These are phyloP conservation scores for Geotrichum fermentans DNA, from an alignment of 1,139 yeast species.

Conservation along the genomic window DNA sequence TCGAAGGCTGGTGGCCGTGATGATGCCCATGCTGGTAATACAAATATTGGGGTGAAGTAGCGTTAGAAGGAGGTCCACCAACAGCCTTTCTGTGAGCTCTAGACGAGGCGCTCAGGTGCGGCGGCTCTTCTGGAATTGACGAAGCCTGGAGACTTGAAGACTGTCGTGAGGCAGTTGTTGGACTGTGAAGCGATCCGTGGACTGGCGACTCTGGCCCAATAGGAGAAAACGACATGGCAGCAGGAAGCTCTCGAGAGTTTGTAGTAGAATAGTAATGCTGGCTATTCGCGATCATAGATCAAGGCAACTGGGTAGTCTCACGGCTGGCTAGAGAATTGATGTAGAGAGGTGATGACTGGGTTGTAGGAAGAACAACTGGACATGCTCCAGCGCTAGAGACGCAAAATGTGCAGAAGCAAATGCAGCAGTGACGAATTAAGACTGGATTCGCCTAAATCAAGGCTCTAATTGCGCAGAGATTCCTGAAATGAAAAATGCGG, in stretches of 20 bases:
- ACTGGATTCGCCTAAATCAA: too few species aligned
- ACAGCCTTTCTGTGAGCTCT: not conserved
- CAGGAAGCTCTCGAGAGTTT: not conserved
- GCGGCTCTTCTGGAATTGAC: slow-evolving; percentile 10
- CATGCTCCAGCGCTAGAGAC: not conserved
- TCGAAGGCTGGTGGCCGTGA: not conserved
- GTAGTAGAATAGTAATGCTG: not conserved
- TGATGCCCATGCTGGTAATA: slow-evolving; percentile 2
- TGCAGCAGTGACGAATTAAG: too few species aligned
- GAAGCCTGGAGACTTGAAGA: slow-evolving; percentile 7
- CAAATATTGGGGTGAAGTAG: not conserved
- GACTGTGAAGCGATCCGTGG: slow-evolving; percentile 1
- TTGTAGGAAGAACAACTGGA: not conserved
- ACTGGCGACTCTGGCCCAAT: slow-evolving; percentile 9
- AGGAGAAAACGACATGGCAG: slow-evolving; percentile 10
- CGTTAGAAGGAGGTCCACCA: slow-evolving; percentile 2
- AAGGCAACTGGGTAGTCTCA: not conserved
- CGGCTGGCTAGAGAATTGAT: too few species aligned
- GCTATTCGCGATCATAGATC: not conserved
- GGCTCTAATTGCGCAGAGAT: too few species aligned
- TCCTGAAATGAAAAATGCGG: too few species aligned
- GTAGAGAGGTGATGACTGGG: not conserved
- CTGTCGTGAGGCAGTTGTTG: not conserved
- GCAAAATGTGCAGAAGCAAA: too few species aligned
- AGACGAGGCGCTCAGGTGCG: not conserved